Base-by-base conservation (phyloP, 2,329 filamentous ascomycete genomes). In the Volutella citrinella region DNA sequence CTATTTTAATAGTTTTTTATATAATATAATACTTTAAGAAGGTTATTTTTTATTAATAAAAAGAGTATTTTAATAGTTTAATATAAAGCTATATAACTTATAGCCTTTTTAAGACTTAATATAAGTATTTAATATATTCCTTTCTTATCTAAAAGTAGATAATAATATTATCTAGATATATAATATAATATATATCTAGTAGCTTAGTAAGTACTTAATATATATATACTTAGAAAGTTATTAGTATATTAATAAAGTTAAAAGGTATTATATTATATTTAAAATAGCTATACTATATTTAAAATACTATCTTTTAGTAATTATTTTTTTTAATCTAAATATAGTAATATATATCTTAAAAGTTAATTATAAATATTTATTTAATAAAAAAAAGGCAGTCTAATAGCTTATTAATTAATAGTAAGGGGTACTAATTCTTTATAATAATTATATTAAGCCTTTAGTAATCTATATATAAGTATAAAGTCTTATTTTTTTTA, bases 301-400 rank as follows among this genome's bases (percentile, higher is more conserved):
- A 17, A 36, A 66, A 66, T 1, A 51, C 52, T 14, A 43, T 64
- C 36, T 57, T 62, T 47, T 42, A 61, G 38, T 63, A 43, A 23
- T 65, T 34, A 5, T 51, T 49, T 43, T 49, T 19, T 13, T 34
- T 41, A 19, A 64, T 60, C 8, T 42, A 13, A 3, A 65, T 48
- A 3, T 39, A 29, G 24, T 64, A 45, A 40, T 55, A 64, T 13
- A 26, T 30, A 21, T 24, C 19, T 12, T 36, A 30, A 9, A 44
- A 11, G 17, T 48, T 22, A 3, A 48, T 7, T 16, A 20, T 27
- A 11, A 18, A 26, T 10, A 27, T 7, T 3, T 22, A 20, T n/a
- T 40, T 32, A 13, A 32, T 43, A 7, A 34, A 30, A 19, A 31
- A 30, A 3, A 59, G 29, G 6, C 26, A n/a, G 27, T 58, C 34